Base-by-base conservation (phyloP, 257 asterid species). In the Ocimum tenuiflorum region DNA sequence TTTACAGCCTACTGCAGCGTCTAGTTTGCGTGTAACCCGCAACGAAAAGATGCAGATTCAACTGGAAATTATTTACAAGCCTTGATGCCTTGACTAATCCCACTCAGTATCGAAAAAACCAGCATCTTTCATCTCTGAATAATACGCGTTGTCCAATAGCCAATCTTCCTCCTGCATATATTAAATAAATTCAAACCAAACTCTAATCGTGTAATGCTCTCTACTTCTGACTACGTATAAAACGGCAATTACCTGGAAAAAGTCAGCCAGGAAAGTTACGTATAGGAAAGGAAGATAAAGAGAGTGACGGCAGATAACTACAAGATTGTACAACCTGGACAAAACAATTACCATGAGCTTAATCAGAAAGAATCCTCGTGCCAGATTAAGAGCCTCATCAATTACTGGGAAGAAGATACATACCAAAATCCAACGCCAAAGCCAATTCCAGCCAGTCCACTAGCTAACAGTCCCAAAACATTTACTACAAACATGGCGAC, bases 121-220 rank as follows among this genome's bases (percentile, higher is more conserved):
- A 7, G 97, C 95, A 78, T 90, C 97, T 71, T 81, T 84, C 97
- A 90, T 90, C 81, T 90, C 97, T 20, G 96, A 82, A 76, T 90
- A 90, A 57, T 88, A 90, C 49, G 92, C 95, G 53, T 79, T 83
- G 66, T 90, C 96, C 81, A 90, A 72, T 61, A 88, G 96, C 95
- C 91, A 90, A 67, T 90, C 97, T 75, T 90, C 91, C 77, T 90
- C 96, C 97, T 90, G 85, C 60, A 78, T 14, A 68, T 54, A 36
- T 19, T 36, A 12, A 12, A 0, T 19, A 18, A 15, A 1, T 31
- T 27, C 13, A 42, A 15, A 39, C 52, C 24, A 60, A 38, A 50
- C 14, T 39, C 51, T 17, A 42, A 42, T 19, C 1, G 65, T 4
- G 50, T 17, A 29, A 51, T 17, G 29, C 33, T 71, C 58, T 60